Percentiles rank a stretch among this genome's conserved stretches.
Evolutionary conservation across 495 filamentous ascomycete species (phyloP).

Genomic region (Cladorrhinum samala): DNA sequence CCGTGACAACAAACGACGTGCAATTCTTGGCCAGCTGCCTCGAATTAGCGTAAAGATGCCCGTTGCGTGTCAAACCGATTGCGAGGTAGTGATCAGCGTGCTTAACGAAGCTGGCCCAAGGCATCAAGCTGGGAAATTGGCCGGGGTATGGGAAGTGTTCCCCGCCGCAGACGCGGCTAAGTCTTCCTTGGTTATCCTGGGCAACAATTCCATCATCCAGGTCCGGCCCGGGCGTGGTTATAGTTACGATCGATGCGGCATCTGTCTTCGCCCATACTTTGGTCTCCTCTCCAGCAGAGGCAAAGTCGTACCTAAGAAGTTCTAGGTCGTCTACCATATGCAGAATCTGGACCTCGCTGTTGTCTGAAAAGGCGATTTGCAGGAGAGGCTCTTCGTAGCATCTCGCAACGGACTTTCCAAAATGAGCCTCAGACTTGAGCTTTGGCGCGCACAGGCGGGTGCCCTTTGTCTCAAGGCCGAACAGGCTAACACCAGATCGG

Average conservation of each 20-base stretch:
- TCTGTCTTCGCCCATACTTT: constrained; percentile 11
- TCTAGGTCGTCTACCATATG: constrained; percentile 14
- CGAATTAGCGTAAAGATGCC: constrained; percentile 72
- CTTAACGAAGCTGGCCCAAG: constrained; percentile 45
- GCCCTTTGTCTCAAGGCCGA: constrained; percentile 54
- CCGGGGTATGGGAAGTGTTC: constrained; percentile 5
- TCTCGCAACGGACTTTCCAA: constrained; percentile 4
- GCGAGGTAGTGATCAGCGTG: constrained; percentile 36
- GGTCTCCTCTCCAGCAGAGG: neutral
- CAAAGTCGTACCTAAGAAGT: constrained; percentile 17
- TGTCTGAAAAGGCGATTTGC: constrained; percentile 22
- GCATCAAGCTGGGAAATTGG: constrained; percentile 41
- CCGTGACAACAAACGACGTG: constrained; percentile 80
- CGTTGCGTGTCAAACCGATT: constrained; percentile 64
- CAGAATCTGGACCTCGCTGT: constrained; percentile 18
- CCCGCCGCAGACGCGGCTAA: constrained; percentile 18
- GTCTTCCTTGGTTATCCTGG: constrained; percentile 34
- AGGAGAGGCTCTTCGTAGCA: constrained; percentile 18
- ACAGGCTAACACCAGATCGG: constrained; percentile 55
- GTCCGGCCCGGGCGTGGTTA: constrained; percentile 12
- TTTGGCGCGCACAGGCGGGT: constrained; percentile 29
- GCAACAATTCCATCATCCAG: constrained; percentile 16
- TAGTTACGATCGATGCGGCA: constrained; percentile 8
- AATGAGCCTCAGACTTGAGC: constrained; percentile 20
- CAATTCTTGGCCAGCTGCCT: constrained; percentile 70